These are phyloP conservation scores for Podospora australis DNA, from an alignment of 495 filamentous ascomycete species.

Conservation along the genomic window DNA sequence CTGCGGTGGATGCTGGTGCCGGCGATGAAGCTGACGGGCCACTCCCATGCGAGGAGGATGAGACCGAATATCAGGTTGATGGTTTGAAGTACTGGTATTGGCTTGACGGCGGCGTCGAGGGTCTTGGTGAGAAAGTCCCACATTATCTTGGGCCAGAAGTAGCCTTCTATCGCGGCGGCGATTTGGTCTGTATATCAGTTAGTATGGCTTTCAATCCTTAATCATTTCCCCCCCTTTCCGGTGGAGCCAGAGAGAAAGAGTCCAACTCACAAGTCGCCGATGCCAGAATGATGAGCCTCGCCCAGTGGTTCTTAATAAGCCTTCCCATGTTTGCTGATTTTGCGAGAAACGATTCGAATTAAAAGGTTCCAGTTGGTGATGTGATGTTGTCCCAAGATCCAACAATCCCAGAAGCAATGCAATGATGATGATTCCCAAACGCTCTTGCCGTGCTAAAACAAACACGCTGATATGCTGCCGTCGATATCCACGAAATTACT, in stretches of 20 bases:
- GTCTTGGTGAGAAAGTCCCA: conserved; percentile 95
- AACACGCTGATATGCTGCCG: conserved; percentile 13
- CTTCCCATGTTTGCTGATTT: conserved; percentile 70
- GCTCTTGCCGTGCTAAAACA: conserved; percentile 24
- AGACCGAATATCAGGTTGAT: conserved; percentile 91
- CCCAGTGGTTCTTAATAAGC: conserved; percentile 99
- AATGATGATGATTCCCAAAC: conserved; percentile 8
- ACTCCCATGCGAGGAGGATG: conserved; percentile 80
- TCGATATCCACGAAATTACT: too few species aligned
- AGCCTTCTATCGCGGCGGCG: conserved; percentile 72
- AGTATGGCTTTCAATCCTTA: not conserved
- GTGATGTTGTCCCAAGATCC: not conserved
- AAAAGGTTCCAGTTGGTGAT: not conserved
- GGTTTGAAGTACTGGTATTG: conserved; percentile 83
- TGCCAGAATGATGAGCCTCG: conserved; percentile 81
- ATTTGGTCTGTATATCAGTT: conserved; percentile 61
- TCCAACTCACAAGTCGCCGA: conserved; percentile 68
- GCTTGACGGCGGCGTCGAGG: conserved; percentile 78
- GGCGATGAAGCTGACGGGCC: conserved; percentile 64
- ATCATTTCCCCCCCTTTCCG: not conserved
- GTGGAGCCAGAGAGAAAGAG: too few species aligned
- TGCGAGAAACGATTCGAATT: conserved; percentile 8
- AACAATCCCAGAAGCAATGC: too few species aligned
- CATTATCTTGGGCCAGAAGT: conserved; percentile 99
- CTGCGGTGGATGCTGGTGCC: conserved; percentile 73